Conservation (phyloP, 2,329 filamentous ascomycete genomes). For the Grosmannia clavigera region DNA sequence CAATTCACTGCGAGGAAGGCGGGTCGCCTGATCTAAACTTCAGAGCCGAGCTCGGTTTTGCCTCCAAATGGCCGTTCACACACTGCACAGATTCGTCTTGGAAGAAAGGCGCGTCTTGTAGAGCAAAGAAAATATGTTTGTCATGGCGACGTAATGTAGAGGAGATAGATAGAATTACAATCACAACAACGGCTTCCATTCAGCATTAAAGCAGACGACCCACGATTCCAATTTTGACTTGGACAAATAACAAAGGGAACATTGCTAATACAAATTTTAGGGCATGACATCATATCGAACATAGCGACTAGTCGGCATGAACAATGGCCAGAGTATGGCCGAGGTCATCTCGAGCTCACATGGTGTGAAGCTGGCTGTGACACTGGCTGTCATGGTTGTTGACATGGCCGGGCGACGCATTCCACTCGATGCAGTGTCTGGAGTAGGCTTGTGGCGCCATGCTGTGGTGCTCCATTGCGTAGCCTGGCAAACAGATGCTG, state of each 20-base stretch:
- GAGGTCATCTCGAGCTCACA: neutral
- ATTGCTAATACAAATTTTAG: neutral
- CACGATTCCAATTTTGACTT: neutral
- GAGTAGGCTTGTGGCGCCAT: conserved; percentile 1
- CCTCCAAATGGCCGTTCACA: neutral
- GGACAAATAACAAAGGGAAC: neutral
- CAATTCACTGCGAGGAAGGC: neutral
- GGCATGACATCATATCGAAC: neutral
- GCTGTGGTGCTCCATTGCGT: neutral
- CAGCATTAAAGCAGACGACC: neutral
- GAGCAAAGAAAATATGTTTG: neutral
- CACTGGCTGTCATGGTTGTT: neutral
- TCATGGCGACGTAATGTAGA: neutral
- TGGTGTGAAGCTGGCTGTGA: neutral
- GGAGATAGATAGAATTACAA: neutral
- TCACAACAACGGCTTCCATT: neutral
- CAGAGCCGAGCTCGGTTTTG: neutral
- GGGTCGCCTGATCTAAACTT: neutral
- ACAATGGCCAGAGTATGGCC: neutral
- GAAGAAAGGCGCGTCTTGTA: neutral
- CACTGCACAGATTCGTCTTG: neutral
- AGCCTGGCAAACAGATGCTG: neutral
- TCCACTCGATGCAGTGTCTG: conserved; percentile 2
- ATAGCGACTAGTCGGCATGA: neutral
- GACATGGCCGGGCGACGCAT: conserved; percentile 1